Conservation (phyloP, 2,329 filamentous ascomycete genomes). For the Phialophora chinensis region DNA sequence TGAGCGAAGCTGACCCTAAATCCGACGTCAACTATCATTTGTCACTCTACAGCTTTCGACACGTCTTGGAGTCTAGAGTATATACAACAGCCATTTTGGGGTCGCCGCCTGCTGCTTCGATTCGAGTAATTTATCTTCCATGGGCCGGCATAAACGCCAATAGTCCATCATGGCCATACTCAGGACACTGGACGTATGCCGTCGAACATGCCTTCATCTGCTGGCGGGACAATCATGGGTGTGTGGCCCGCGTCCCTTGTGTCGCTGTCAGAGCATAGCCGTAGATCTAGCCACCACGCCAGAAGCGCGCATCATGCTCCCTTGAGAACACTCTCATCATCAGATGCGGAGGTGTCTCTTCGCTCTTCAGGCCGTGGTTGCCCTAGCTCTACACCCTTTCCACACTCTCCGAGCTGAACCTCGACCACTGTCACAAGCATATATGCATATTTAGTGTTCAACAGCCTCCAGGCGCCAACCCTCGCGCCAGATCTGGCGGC, state of each 20-base stretch:
- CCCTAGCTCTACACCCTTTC: neutral
- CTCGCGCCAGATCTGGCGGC: no score
- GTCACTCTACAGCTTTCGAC: no score
- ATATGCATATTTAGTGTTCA: neutral
- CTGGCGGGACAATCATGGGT: neutral
- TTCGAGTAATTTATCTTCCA: neutral
- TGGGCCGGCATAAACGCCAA: neutral
- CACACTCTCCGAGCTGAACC: neutral
- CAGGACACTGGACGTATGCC: neutral
- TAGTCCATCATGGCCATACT: neutral
- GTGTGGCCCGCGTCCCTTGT: neutral
- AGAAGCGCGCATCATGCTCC: neutral
- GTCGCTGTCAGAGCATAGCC: neutral
- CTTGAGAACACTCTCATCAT: neutral
- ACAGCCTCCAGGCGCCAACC: neutral
- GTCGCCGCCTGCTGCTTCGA: neutral
- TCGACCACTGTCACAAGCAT: neutral
- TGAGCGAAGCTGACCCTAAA: no score
- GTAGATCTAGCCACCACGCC: neutral
- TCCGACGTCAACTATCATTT: no score
- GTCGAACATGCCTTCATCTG: neutral
- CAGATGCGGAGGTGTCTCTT: neutral
- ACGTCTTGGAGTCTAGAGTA: neutral
- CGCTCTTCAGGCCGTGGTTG: neutral
- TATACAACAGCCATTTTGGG: neutral